Conservation (phyloP, 169 alveolate species). For the Cryptosporidium bovis region DNA sequence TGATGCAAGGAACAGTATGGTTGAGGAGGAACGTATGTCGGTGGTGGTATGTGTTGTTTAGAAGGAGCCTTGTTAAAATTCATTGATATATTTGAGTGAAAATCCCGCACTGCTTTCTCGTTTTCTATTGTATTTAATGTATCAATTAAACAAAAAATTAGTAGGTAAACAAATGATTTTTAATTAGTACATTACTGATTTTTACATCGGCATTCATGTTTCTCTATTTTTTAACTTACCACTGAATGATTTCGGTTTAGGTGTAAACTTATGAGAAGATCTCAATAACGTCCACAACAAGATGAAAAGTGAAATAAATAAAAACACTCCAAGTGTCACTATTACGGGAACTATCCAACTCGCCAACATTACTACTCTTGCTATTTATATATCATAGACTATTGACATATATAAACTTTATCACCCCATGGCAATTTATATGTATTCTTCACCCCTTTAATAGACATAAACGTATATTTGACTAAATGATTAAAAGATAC, state of each 20-base stretch:
- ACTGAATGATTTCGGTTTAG: conserved; percentile 25
- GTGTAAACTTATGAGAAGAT: conserved; percentile 63
- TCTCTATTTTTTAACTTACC: conserved; percentile 17
- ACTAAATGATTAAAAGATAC: conserved; percentile 46
- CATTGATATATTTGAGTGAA: conserved; percentile 25
- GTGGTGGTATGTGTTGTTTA: conserved; percentile 46
- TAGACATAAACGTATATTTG: conserved; percentile 65
- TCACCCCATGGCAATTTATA: not conserved
- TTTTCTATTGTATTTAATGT: not conserved
- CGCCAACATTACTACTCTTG: conserved; percentile 36
- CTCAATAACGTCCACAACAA: conserved; percentile 67
- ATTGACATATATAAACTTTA: not conserved
- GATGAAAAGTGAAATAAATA: conserved; percentile 11
- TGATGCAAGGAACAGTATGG: not conserved
- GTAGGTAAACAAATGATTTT: too few relatives aligned
- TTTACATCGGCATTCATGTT: not conserved
- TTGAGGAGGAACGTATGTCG: conserved; percentile 25
- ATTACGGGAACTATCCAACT: conserved; percentile 65
- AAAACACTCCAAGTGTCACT: conserved; percentile 27
- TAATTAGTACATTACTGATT: too few relatives aligned
- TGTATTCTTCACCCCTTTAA: not conserved
- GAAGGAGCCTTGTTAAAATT: conserved; percentile 7
- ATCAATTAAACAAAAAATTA: too few relatives aligned
- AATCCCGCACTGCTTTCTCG: conserved; percentile 29
- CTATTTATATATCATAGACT: not conserved